These are phyloP conservation scores for Chrysanthemum lavandulifolium DNA, from an alignment of 129 eudicot species.

Conservation along the genomic window DNA sequence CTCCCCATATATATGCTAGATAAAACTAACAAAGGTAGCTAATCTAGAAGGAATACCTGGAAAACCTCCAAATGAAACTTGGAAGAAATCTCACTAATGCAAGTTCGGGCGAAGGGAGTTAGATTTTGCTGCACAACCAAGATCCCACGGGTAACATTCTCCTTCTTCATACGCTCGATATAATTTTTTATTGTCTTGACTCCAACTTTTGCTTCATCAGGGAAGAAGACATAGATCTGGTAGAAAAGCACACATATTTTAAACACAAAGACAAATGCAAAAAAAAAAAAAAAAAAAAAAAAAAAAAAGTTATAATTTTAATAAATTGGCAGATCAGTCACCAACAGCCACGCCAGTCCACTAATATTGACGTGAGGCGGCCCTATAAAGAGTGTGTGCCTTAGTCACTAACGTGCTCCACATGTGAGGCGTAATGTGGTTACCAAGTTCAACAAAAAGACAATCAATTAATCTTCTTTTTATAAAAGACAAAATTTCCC, in stretches of 20 bases:
- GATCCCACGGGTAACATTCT: slow-evolving; percentile 74
- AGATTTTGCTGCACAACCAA: slow-evolving; percentile 81
- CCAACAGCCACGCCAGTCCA: too few relatives aligned
- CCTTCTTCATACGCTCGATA: slow-evolving; percentile 75
- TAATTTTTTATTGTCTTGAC: slow-evolving; percentile 78
- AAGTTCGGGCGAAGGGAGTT: slow-evolving; percentile 79
- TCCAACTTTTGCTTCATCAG: slow-evolving; percentile 90
- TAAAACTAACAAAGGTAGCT: neutral
- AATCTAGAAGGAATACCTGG: slow-evolving; percentile 39
- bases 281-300: too few relatives aligned
- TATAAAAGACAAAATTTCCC: too few relatives aligned
- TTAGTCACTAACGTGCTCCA: too few relatives aligned
- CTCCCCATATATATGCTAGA: neutral
- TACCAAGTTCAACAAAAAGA: too few relatives aligned
- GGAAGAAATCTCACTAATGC: slow-evolving; percentile 65
- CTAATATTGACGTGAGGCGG: too few relatives aligned
- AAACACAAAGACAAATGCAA: neutral
- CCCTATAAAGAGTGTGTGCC: too few relatives aligned
- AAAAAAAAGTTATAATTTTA: too few relatives aligned
- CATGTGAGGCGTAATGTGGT: too few relatives aligned
- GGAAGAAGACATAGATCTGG: slow-evolving; percentile 88
- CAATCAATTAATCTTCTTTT: too few relatives aligned
- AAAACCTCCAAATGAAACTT: slow-evolving; percentile 85
- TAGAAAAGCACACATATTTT: neutral
- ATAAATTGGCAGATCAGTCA: too few relatives aligned